These are phyloP conservation scores for Cyberlindnera saturnus DNA, from an alignment of 805 yeast genomes.

Conservation along the genomic window DNA sequence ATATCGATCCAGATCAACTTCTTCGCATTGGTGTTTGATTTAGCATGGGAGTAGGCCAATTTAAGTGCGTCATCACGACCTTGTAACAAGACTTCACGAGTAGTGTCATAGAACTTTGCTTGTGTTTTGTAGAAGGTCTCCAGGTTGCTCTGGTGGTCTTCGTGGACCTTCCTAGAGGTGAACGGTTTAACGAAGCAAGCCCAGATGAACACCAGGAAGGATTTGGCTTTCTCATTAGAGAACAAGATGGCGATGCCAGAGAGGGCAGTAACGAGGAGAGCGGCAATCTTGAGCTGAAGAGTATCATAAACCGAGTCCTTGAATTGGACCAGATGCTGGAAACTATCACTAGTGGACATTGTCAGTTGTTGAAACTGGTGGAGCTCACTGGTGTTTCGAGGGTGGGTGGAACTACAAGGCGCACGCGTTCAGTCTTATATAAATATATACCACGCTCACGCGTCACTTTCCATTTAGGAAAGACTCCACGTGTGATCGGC, in stretches of 20 bases:
- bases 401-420: background rate
- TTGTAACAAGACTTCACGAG: slow-evolving; percentile 58
- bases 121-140: slow-evolving; percentile 73
- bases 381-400: too few species aligned
- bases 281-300: slow-evolving; percentile 3
- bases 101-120: slow-evolving; percentile 70
- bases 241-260: slow-evolving; percentile 6
- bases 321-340: slow-evolving; percentile 1
- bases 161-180: slow-evolving; percentile 21
- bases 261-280: slow-evolving; percentile 6
- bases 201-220: slow-evolving; percentile 25
- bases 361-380: slow-evolving; percentile 4
- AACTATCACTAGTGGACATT: background rate
- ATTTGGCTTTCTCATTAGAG: slow-evolving; percentile 15
- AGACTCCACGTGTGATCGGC: too few species aligned
- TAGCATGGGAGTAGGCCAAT: slow-evolving; percentile 53
- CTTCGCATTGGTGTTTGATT: slow-evolving; percentile 15
- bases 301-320: slow-evolving; percentile 3
- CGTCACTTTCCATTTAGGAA: too few species aligned
- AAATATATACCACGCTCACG: too few species aligned
- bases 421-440: background rate
- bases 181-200: slow-evolving; percentile 31
- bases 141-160: slow-evolving; percentile 27
- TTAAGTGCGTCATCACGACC: slow-evolving; percentile 64
- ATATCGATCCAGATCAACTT: slow-evolving; percentile 69